Evolutionary conservation across 768 basidiomycete genomes (phyloP), one percentile per base, ranked within the genome.

Genomic region (Pleurotus tuber-regium): DNA sequence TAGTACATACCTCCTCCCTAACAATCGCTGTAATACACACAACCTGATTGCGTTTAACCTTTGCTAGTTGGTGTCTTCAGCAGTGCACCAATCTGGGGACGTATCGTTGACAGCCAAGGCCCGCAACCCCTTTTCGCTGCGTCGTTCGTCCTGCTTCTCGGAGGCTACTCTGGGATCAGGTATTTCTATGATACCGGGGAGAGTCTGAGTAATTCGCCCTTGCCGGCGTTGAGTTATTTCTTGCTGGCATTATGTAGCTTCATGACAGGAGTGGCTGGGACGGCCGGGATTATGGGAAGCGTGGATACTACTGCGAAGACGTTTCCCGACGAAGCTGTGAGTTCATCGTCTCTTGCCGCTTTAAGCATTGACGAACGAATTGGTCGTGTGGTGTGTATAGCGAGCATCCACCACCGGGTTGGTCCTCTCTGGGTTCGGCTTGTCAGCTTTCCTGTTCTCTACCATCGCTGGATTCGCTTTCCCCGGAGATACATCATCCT

Each of bases 361-460:
- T 40, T 52, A 33, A n/a, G 21, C 9, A 42, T 35, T 12, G 47
- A 43, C 28, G 26, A n/a, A 51, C 16, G 43, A 82, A 78, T 14
- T 16, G 4, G 11, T 24, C 21, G 3, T 16, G 16, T 16, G 16
- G 3, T 16, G 16, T 16, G 7, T 11, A 24, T 19, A 48, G 87
- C 77, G 92, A n/a, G 92, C 86, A 10, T 83, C 83, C 0, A 79
- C 83, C 7, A 90, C 87, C 0, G 86, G 87, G 2, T 63, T 92
- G 8, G 92, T 94, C 26, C 67, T 93, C 16, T 90, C 91, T 0
- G 93, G 91, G 28, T 93, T 91, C 56, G 93, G 94, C 0, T 80
- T 98, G n/a, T 93, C 91, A 0, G 94, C 94, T 0, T 96, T 96
- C 73, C 74, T 89, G 55, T 97, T 95, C 68, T 89, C 90, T 10